These are phyloP conservation scores for Pythium scleroteichum DNA, from an alignment of 352 stramenopile species.

Conservation along the genomic window DNA sequence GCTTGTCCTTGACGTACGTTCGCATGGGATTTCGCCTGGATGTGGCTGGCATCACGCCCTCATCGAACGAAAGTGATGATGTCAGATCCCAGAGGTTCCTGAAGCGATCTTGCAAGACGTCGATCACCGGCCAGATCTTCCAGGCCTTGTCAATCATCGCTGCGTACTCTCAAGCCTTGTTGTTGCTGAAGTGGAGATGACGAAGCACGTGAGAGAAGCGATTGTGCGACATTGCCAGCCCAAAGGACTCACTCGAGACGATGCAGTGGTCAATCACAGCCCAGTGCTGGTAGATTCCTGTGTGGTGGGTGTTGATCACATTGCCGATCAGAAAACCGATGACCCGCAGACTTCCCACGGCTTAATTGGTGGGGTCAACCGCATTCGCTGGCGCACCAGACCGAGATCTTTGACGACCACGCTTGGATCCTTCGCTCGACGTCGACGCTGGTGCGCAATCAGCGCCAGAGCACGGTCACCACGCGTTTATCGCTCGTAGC, in stretches of 20 bases:
- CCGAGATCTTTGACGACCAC: conserved; percentile 3
- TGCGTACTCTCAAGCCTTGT: neutral
- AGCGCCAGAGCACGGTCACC: neutral
- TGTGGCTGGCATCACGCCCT: neutral
- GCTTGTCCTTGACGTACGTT: neutral
- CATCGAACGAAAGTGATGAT: neutral
- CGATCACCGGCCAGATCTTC: conserved; percentile 6
- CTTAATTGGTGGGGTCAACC: conserved; percentile 7
- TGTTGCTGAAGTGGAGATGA: conserved; percentile 5
- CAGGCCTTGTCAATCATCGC: conserved; percentile 7
- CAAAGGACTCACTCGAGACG: conserved; percentile 8
- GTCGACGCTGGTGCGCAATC: neutral
- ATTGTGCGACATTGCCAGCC: neutral
- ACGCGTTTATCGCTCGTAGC: conserved; percentile 19
- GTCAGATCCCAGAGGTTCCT: neutral
- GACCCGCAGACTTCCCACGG: conserved; percentile 18
- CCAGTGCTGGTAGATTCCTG: conserved; percentile 26
- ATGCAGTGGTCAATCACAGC: conserved; percentile 18
- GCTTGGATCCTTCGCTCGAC: neutral
- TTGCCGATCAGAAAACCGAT: conserved; percentile 27
- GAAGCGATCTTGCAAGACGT: neutral
- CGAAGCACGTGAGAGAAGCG: conserved; percentile 2
- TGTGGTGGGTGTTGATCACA: conserved; percentile 24
- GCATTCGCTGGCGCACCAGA: conserved; percentile 10
- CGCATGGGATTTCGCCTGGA: neutral